These are phyloP conservation scores for Quercus robur DNA, from an alignment of 306 rosid genomes.

Conservation along the genomic window DNA sequence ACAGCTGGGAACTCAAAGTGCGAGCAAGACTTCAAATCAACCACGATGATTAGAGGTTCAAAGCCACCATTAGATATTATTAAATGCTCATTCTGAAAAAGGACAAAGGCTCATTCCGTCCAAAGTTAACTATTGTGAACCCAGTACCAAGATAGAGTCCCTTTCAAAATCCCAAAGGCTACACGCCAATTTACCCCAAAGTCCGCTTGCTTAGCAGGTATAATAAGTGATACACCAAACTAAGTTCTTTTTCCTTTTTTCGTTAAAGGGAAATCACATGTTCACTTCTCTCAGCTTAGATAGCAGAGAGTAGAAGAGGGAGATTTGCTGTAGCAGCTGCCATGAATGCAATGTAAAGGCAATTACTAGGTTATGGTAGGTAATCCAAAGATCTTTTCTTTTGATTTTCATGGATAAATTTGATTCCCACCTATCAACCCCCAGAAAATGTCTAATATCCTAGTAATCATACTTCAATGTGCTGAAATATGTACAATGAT, in stretches of 20 bases:
- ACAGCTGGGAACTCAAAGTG: background rate
- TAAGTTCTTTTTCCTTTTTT: background rate
- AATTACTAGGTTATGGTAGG: too few relatives aligned
- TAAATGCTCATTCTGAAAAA: too few relatives aligned
- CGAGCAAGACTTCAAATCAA: background rate
- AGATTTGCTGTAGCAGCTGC: too few relatives aligned
- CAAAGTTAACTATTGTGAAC: background rate
- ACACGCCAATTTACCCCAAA: background rate
- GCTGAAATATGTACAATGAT: background rate
- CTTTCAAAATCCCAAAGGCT: background rate
- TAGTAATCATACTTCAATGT: background rate
- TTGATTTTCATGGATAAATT: too few relatives aligned
- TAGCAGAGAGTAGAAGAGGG: too few relatives aligned
- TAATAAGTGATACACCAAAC: background rate
- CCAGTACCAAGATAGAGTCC: background rate
- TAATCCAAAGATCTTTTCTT: too few relatives aligned
- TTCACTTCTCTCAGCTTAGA: background rate
- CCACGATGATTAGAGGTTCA: background rate
- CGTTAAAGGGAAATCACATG: background rate
- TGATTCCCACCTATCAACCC: too few relatives aligned
- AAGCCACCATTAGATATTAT: background rate
- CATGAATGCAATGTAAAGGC: too few relatives aligned
- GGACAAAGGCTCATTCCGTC: background rate
- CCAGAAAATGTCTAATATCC: background rate
- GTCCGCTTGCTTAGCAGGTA: too few relatives aligned